Conservation (phyloP, 257 asterid species). For the Scutellaria baicalensis region DNA sequence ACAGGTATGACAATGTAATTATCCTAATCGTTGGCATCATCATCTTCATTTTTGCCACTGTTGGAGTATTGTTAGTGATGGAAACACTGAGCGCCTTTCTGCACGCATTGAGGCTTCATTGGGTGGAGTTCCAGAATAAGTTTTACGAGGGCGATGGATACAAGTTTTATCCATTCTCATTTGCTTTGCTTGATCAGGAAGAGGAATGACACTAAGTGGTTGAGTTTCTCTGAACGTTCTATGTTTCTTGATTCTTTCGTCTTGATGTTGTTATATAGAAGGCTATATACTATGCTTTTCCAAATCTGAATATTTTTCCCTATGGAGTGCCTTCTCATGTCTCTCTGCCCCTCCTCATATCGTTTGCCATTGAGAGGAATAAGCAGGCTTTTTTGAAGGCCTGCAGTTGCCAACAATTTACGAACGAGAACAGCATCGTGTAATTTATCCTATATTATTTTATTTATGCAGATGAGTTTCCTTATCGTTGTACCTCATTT, state of each 20-base stretch:
- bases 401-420: constrained; percentile 18
- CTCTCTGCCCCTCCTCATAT: constrained; percentile 2
- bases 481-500: background rate
- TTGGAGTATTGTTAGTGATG: constrained; percentile 94
- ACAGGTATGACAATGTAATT: constrained; percentile 74
- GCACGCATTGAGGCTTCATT: constrained; percentile 94
- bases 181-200: constrained; percentile 41
- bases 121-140: constrained; percentile 97
- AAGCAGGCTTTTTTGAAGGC: constrained; percentile 37
- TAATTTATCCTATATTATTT: constrained; percentile 25
- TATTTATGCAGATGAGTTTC: constrained; percentile 23
- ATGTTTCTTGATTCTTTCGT: background rate
- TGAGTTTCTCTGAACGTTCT: constrained; percentile 10
- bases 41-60: constrained; percentile 73
- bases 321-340: constrained; percentile 9
- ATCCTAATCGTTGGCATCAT: constrained; percentile 67
- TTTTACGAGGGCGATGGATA: constrained; percentile 98
- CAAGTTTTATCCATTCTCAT: constrained; percentile 79
- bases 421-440: background rate
- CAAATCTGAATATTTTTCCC: background rate
- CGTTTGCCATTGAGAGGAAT: constrained; percentile 29
- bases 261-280: constrained; percentile 28
- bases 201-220: constrained; percentile 54
- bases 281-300: constrained; percentile 18
- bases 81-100: constrained; percentile 97